Percentiles rank a stretch among this genome's conserved stretches.
These are phyloP conservation scores for Nannochloris sp. DNA, from an alignment of 139 green algal species.

Conservation along the genomic window DNA sequence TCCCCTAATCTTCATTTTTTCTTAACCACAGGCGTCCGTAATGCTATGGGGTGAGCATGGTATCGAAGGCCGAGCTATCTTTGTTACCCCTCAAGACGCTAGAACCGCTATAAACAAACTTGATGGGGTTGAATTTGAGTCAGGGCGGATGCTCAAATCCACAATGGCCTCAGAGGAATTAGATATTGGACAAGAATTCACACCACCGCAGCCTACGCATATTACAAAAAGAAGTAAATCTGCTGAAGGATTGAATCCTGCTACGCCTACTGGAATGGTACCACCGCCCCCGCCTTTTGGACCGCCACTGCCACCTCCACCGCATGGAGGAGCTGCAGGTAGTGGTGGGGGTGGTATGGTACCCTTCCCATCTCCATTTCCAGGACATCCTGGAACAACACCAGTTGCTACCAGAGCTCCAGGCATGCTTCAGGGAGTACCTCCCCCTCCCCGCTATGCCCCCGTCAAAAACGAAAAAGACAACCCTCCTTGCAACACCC, in stretches of 20 bases:
- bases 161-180: neutral
- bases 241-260: neutral
- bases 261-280: neutral
- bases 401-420: neutral
- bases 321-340: neutral
- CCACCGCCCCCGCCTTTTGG: neutral
- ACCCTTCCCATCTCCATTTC: neutral
- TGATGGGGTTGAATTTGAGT: neutral
- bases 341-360: neutral
- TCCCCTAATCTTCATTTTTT: no score
- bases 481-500: conserved; percentile 92
- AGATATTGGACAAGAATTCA: neutral
- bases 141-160: neutral
- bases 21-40: neutral
- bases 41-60: neutral
- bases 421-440: neutral
- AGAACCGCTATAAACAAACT: neutral
- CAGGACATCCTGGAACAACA: neutral
- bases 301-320: neutral
- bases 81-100: neutral
- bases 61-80: neutral
- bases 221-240: neutral
- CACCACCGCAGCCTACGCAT: neutral
- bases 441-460: conserved; percentile 21
- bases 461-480: conserved; percentile 71